phyloP scores from a whole-genome alignment of 2,329 filamentous ascomycete genomes.

The Daldinia sp. region DNA sequence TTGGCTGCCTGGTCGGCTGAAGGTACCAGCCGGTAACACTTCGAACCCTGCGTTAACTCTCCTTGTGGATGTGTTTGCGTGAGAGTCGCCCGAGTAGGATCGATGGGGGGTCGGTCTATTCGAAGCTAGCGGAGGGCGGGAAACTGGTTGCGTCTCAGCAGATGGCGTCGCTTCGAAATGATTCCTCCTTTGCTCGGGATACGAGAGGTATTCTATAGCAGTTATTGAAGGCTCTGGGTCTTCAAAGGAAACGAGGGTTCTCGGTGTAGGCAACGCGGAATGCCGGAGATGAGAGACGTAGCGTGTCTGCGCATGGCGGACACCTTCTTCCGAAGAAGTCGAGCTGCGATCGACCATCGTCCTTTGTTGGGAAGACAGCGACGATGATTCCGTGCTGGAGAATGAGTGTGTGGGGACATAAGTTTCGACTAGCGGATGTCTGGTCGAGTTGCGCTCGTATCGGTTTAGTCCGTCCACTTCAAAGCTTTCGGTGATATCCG shows the following conservation, averaged over 20 bases:
- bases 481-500: constrained; percentile 32
- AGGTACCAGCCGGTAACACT: constrained; percentile 50
- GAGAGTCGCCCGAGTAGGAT: constrained; percentile 47
- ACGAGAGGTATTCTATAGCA: constrained; percentile 35
- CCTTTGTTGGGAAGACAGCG: constrained; percentile 40
- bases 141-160: constrained; percentile 20
- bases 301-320: constrained; percentile 27
- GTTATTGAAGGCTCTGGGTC: constrained; percentile 34
- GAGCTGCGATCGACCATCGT: constrained; percentile 43
- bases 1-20: constrained; percentile 41
- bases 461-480: constrained; percentile 32
- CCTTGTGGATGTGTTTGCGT: constrained; percentile 45
- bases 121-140: constrained; percentile 35
- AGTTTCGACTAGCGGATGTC: constrained; percentile 42
- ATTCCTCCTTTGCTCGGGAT: constrained; percentile 37
- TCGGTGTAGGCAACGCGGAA: constrained; percentile 33
- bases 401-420: constrained; percentile 49
- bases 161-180: constrained; percentile 30
- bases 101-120: constrained; percentile 45
- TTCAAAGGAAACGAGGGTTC: constrained; percentile 37
- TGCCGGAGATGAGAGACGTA: constrained; percentile 39
- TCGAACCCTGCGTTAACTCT: constrained; percentile 51
- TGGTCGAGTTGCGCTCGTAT: constrained; percentile 26
- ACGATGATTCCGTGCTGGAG: constrained; percentile 44
- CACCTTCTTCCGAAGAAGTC: constrained; percentile 48